phyloP scores from a whole-genome alignment of 2,329 filamentous ascomycete genomes.

The Paraphaeosphaeria minitans region DNA sequence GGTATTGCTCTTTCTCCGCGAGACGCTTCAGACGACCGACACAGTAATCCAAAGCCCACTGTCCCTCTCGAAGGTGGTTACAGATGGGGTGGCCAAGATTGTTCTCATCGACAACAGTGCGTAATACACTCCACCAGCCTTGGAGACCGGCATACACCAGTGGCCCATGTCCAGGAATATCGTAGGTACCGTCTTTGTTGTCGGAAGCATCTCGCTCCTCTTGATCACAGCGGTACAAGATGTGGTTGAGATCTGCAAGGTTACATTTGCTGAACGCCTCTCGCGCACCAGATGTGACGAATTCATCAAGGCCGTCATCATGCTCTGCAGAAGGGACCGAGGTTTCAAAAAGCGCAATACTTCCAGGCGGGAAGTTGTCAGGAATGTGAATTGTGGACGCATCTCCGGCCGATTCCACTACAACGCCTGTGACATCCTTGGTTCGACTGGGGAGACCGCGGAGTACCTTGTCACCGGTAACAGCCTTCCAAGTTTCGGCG shows the following conservation, averaged over 20 bases:
- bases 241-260: slow-evolving; percentile 85
- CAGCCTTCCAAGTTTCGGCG: slow-evolving; percentile 68
- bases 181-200: slow-evolving; percentile 85
- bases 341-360: slow-evolving; percentile 93
- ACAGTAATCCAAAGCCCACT: slow-evolving; percentile 92
- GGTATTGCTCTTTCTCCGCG: slow-evolving; percentile 66
- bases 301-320: slow-evolving; percentile 80
- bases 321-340: slow-evolving; percentile 91
- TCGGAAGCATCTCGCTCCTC: slow-evolving; percentile 82
- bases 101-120: slow-evolving; percentile 83
- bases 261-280: slow-evolving; percentile 76
- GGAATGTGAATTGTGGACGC: slow-evolving; percentile 81
- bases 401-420: slow-evolving; percentile 71
- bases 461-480: slow-evolving; percentile 72
- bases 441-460: slow-evolving; percentile 85
- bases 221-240: slow-evolving; percentile 88
- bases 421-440: slow-evolving; percentile 73
- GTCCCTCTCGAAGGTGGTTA: slow-evolving; percentile 86
- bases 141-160: slow-evolving; percentile 96
- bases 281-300: slow-evolving; percentile 80
- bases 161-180: slow-evolving; percentile 80
- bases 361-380: slow-evolving; percentile 87
- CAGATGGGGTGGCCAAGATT: slow-evolving; percentile 92
- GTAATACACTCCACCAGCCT: slow-evolving; percentile 95
- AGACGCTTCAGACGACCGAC: slow-evolving; percentile 76